Conservation (phyloP, 2,329 filamentous ascomycete genomes). For the Cladobotryum mycophilum region DNA sequence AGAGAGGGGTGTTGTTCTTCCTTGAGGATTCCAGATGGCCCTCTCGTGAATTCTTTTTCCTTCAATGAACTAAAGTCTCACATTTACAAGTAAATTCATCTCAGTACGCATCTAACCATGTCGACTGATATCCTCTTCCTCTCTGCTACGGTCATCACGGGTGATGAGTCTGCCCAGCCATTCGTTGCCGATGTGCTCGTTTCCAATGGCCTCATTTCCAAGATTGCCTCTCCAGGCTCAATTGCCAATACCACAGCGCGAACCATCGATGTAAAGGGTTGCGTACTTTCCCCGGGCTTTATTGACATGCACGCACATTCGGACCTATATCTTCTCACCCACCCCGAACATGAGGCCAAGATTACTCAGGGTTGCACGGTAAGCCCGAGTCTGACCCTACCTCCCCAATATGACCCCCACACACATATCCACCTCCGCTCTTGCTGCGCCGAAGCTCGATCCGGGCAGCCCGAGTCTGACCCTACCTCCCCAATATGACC, state of each 20-base stretch:
- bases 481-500: background rate
- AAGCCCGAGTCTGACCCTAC: constrained; percentile 5
- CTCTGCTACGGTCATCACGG: constrained; percentile 17
- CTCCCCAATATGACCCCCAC: constrained; percentile 1
- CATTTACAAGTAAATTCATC: background rate
- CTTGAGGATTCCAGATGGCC: too few species aligned
- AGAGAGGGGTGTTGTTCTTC: too few species aligned
- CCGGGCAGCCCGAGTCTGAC: too few species aligned
- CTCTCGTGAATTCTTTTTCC: too few species aligned
- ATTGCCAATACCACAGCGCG: constrained; percentile 10
- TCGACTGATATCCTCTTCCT: constrained; percentile 15
- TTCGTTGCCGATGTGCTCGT: constrained; percentile 19
- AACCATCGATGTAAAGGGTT: constrained; percentile 15
- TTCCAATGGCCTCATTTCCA: constrained; percentile 14
- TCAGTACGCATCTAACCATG: background rate
- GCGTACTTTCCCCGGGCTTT: constrained; percentile 18
- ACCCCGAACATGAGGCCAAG: constrained; percentile 19
- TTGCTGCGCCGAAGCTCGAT: too few species aligned
- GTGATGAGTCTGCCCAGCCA: constrained; percentile 15
- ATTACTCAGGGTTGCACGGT: constrained; percentile 21
- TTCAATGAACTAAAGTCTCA: background rate
- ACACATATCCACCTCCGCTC: background rate
- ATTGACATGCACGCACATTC: constrained; percentile 23
- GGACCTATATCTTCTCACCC: constrained; percentile 19
- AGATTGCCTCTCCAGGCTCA: constrained; percentile 14